Evolutionary conservation across 1,284 basidiomycete species (phyloP), one percentile per base, ranked within the genome.

Genomic region (Rhodotorula sp.): DNA sequence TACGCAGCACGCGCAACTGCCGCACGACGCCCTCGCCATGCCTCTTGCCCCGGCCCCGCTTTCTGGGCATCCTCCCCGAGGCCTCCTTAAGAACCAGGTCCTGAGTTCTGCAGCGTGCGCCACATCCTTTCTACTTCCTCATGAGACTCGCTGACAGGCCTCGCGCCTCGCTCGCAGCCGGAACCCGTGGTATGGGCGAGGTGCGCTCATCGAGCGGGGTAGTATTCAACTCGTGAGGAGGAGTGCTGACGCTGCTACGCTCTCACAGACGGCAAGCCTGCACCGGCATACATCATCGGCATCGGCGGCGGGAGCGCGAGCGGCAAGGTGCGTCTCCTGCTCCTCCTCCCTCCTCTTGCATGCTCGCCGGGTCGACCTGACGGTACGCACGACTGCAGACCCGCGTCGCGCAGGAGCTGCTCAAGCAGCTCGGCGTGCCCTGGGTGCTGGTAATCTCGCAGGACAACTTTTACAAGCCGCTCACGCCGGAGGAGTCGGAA

Each of bases 271-370:
- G 91, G 91, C 5, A 82, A 85, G 61, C 85, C 87, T 29, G 85
- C 88, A 21, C 87, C 89, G 78, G 92, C 92, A 17, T 98, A 97
- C 81, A 92, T 97, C 39, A 90, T 98, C 69, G 95, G 91, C 17
- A 91, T 98, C 77, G 94, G 92, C 76, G 95, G 94, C 67, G 95
- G 95, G 2, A 92, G 90, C 75, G 93, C 94, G 0, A 94, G 91
- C 76, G 96, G 95, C 66, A 97, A 97, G 88, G 94, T 92, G 69
- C n/a, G 75, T 32, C 25, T 22, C 29, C 37, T 51, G 7, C 27
- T 46, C 51, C 17, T 41, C 32, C 37, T 22, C 58, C 17, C 59
- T 25, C 34, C 15, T 22, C 29, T 58, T 51, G 19, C 8, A 9
- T 5, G n/a, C n/a, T n/a, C n/a, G n/a, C n/a, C n/a, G n/a, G n/a